Evolutionary conservation across 768 basidiomycete species (phyloP).

Genomic region (Suillus cothurnatus): DNA sequence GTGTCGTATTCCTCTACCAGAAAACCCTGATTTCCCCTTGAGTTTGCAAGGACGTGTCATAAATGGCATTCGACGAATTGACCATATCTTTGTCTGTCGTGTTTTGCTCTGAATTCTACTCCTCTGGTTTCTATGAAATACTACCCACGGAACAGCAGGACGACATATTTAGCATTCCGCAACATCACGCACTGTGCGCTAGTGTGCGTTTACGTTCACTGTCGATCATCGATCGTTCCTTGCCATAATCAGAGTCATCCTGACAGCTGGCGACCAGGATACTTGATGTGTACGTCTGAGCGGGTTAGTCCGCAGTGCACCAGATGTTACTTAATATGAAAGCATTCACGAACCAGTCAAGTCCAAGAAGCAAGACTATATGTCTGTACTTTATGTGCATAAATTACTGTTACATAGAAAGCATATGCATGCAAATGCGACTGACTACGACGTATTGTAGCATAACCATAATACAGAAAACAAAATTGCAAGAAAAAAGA

Average conservation of each 20-base stretch:
- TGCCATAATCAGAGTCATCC: slow-evolving; percentile 46
- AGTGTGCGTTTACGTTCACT: slow-evolving; percentile 54
- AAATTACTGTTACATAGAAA: slow-evolving; percentile 5
- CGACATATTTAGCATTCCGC: slow-evolving; percentile 38
- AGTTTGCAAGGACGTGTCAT: slow-evolving; percentile 29
- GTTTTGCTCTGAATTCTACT: slow-evolving; percentile 43
- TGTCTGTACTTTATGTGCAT: slow-evolving; percentile 3
- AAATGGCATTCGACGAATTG: slow-evolving; percentile 45
- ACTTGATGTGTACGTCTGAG: slow-evolving; percentile 47
- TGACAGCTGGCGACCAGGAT: slow-evolving; percentile 69
- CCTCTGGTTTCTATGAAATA: slow-evolving; percentile 44
- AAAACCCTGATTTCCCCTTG: slow-evolving; percentile 34
- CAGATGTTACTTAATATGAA: background rate
- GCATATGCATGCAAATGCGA: slow-evolving; percentile 5
- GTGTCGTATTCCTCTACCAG: slow-evolving; percentile 10
- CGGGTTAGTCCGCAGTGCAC: background rate
- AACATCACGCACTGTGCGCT: slow-evolving; percentile 10
- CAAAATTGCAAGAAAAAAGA: background rate
- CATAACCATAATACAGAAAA: background rate
- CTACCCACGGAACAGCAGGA: slow-evolving; percentile 38
- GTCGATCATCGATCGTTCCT: slow-evolving; percentile 54
- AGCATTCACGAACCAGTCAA: background rate
- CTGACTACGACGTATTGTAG: slow-evolving; percentile 5
- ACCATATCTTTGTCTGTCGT: slow-evolving; percentile 43
- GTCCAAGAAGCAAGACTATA: slow-evolving; percentile 2